phyloP scores from a whole-genome alignment of 306 rosid species.

The Castanea crenata region DNA sequence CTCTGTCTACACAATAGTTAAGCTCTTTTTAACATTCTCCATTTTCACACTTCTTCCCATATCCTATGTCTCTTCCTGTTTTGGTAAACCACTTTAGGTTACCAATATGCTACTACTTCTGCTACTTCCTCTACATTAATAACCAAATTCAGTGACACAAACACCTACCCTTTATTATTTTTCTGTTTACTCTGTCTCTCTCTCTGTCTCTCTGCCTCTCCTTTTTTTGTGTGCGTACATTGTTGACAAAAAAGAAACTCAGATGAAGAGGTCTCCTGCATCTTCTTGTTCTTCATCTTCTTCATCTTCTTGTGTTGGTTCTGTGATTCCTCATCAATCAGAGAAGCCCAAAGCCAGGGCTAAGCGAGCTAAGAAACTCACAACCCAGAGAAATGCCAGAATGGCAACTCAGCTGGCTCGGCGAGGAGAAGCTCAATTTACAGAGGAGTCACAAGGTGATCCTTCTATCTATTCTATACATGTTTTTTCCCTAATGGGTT shows the following conservation, averaged over 20 bases:
- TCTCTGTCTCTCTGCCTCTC: too few relatives aligned
- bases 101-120: constrained; percentile 34
- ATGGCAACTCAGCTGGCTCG: not conserved
- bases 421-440: constrained; percentile 76
- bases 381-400: constrained; percentile 31
- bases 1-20: not conserved
- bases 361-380: constrained; percentile 35
- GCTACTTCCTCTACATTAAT: constrained; percentile 6
- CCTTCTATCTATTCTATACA: not conserved
- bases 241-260: not conserved
- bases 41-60: constrained; percentile 7
- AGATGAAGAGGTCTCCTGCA: constrained; percentile 67
- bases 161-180: constrained; percentile 4
- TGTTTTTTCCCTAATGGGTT: constrained; percentile 1
- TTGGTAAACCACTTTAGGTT: constrained; percentile 86
- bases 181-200: not conserved
- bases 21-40: not conserved
- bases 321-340: constrained; percentile 9
- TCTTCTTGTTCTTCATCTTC: constrained; percentile 52
- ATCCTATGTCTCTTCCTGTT: constrained; percentile 30
- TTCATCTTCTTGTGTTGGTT: constrained; percentile 31
- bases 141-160: not conserved
- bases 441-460: constrained; percentile 91
- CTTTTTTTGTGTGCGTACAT: too few relatives aligned
- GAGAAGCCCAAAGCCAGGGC: constrained; percentile 21